Evolutionary conservation across 805 yeast species (phyloP).

Genomic region (Lipomyces spencermartinsiae): DNA sequence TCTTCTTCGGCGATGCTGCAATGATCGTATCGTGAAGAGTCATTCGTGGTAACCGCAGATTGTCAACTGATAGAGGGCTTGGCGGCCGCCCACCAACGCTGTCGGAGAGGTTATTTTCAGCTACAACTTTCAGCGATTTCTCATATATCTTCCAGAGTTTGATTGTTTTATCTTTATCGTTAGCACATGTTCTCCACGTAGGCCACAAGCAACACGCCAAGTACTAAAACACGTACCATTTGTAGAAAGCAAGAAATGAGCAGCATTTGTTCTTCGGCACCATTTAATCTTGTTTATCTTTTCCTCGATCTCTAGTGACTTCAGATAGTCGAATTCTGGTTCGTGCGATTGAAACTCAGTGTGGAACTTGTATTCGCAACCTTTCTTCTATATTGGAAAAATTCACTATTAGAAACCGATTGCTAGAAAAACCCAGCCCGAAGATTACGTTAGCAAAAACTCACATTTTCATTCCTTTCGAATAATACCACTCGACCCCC

Average conservation of each 20-base stretch:
- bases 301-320: constrained; percentile 96
- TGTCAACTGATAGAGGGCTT: constrained; percentile 41
- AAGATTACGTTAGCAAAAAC: constrained; percentile 3
- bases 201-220: neutral
- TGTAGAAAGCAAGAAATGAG: constrained; percentile 88
- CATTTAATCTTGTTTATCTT: constrained; percentile 97
- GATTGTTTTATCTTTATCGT: constrained; percentile 80
- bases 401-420: neutral
- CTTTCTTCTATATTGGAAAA: constrained; percentile 53
- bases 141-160: constrained; percentile 96
- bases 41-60: constrained; percentile 80
- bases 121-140: constrained; percentile 86
- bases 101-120: constrained; percentile 83
- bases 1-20: constrained; percentile 90
- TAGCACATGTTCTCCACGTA: neutral
- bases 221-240: constrained; percentile 50
- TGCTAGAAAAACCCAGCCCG: neutral
- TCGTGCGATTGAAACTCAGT: constrained; percentile 98
- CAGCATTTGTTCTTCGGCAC: constrained; percentile 85
- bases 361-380: constrained; percentile 91
- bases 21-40: constrained; percentile 94
- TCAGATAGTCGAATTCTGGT: constrained; percentile 96
- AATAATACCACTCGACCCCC: constrained; percentile 98
- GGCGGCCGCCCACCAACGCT: constrained; percentile 37
- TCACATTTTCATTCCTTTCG: constrained; percentile 73